A percentile compares a stretch with the other conserved stretches of the same genome.
These are phyloP conservation scores for Eutrema yunnanense DNA, from an alignment of 345 rosid species.

Conservation along the genomic window DNA sequence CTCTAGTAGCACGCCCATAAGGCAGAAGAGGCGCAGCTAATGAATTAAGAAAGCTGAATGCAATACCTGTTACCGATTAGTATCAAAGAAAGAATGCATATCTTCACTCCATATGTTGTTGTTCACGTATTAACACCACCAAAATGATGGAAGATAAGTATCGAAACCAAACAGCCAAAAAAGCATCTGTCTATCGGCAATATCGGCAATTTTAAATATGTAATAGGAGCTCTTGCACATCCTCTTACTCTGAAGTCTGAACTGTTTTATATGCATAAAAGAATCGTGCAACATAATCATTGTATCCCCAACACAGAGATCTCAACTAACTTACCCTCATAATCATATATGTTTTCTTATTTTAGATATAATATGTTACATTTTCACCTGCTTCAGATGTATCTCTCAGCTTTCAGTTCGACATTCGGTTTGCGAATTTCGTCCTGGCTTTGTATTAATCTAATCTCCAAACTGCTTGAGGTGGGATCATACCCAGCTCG, in stretches of 20 bases:
- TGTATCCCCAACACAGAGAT: neutral
- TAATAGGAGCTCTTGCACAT: neutral
- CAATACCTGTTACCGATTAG: too few species aligned
- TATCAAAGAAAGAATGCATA: too few species aligned
- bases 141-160: neutral
- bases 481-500: constrained; percentile 51
- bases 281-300: constrained; percentile 13
- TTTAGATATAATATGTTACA: constrained; percentile 13
- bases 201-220: neutral
- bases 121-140: too few species aligned
- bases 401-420: constrained; percentile 36
- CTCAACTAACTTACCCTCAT: constrained; percentile 10
- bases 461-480: constrained; percentile 88
- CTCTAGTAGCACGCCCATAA: too few species aligned
- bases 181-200: neutral
- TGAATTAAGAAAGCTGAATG: too few species aligned
- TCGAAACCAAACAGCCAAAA: neutral
- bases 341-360: constrained; percentile 15
- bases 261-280: constrained; percentile 18
- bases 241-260: constrained; percentile 4
- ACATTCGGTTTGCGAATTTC: constrained; percentile 73
- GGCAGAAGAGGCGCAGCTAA: too few species aligned
- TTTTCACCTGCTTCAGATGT: constrained; percentile 31
- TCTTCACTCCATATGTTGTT: too few species aligned
- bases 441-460: constrained; percentile 89